These are phyloP conservation scores for Alternaria ventricosa DNA, from an alignment of 2,329 filamentous ascomycete species.

Conservation along the genomic window DNA sequence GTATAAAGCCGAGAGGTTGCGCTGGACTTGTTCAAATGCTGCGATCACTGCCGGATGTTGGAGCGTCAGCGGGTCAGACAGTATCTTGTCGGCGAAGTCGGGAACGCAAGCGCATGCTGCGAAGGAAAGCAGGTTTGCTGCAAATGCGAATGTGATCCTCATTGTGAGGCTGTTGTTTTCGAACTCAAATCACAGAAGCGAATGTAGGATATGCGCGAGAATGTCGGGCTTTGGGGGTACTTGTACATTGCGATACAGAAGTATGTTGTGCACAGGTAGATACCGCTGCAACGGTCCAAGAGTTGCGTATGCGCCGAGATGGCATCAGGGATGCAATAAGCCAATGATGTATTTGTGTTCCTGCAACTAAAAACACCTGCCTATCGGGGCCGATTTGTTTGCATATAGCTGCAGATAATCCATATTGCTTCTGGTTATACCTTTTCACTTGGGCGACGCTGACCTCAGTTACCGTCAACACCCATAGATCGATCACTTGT, in stretches of 20 bases:
- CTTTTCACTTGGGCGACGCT: background rate
- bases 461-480: background rate
- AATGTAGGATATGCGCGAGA: background rate
- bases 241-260: background rate
- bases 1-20: constrained; percentile 25
- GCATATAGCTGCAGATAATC: background rate
- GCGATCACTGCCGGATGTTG: constrained; percentile 28
- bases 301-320: background rate
- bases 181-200: background rate
- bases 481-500: background rate
- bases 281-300: background rate
- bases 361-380: background rate
- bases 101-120: constrained; percentile 30
- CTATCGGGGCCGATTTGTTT: background rate
- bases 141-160: background rate
- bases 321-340: background rate
- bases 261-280: background rate
- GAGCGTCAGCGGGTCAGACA: constrained; percentile 24
- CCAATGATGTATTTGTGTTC: background rate
- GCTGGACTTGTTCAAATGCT: constrained; percentile 31
- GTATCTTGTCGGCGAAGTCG: constrained; percentile 28
- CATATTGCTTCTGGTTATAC: background rate
- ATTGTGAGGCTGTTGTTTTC: background rate
- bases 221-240: background rate
- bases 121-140: background rate